These are phyloP conservation scores for Dendrobium officinale DNA, from an alignment of 106 monocot species.

Conservation along the genomic window DNA sequence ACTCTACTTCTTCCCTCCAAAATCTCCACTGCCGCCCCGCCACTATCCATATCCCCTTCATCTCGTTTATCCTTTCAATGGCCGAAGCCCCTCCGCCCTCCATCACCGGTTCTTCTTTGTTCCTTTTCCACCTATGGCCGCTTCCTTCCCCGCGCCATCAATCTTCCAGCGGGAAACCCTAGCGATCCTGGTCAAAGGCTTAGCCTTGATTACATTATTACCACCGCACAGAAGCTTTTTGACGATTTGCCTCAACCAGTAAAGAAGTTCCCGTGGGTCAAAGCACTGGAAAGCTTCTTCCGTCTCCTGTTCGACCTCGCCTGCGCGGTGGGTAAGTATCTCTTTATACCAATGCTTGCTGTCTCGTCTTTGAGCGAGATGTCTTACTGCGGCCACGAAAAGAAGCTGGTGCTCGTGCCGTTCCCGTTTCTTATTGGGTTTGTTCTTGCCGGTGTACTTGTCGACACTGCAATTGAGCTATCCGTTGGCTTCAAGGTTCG, in stretches of 20 bases:
- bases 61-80: not conserved
- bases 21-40: not conserved
- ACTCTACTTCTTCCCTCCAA: not conserved
- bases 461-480: constrained; percentile 28
- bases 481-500: constrained; percentile 38
- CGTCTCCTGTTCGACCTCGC: constrained; percentile 26
- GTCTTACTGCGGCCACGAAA: constrained; percentile 79
- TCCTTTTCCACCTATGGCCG: not conserved
- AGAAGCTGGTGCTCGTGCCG: constrained; percentile 52
- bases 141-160: constrained; percentile 10
- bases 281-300: constrained; percentile 14
- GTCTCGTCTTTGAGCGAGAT: constrained; percentile 72
- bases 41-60: not conserved
- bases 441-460: constrained; percentile 30
- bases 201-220: not conserved
- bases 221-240: constrained; percentile 12
- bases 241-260: constrained; percentile 45
- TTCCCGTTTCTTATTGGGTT: constrained; percentile 54
- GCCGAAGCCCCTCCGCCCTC: not conserved
- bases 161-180: constrained; percentile 17
- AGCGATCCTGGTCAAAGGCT: constrained; percentile 5
- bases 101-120: not conserved
- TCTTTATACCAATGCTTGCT: constrained; percentile 47
- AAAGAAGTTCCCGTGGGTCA: constrained; percentile 60
- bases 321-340: constrained; percentile 38